Conservation (phyloP, 352 stramenopile species). For the Pythium brachiatum region DNA sequence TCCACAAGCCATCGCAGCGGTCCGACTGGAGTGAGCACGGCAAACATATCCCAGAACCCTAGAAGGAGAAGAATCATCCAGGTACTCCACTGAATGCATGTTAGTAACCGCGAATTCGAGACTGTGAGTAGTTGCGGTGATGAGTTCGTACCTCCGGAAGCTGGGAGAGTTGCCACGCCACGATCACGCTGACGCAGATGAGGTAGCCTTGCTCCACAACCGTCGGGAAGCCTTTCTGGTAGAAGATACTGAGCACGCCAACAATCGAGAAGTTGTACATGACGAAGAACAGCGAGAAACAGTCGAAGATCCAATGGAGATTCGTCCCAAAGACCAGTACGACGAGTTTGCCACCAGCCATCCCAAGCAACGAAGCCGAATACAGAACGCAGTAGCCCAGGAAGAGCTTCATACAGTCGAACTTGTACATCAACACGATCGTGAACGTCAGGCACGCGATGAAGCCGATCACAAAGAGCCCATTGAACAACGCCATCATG, state of each 20-base stretch:
- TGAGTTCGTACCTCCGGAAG: slow-evolving; percentile 89
- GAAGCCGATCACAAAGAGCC: slow-evolving; percentile 75
- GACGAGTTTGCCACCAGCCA: slow-evolving; percentile 73
- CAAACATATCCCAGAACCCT: slow-evolving; percentile 96
- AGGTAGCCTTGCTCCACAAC: slow-evolving; percentile 90
- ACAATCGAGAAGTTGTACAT: slow-evolving; percentile 91
- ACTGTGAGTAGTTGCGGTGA: not conserved
- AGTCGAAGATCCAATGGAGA: slow-evolving; percentile 53
- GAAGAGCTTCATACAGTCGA: slow-evolving; percentile 74
- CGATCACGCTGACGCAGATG: slow-evolving; percentile 91
- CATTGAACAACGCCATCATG: slow-evolving; percentile 67
- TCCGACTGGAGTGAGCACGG: slow-evolving; percentile 94
- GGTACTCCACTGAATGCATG: slow-evolving; percentile 57
- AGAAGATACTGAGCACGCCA: slow-evolving; percentile 85
- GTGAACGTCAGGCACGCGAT: slow-evolving; percentile 75
- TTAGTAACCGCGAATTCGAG: not conserved
- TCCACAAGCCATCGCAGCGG: slow-evolving; percentile 93
- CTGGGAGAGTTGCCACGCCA: slow-evolving; percentile 95
- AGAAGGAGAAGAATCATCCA: slow-evolving; percentile 92
- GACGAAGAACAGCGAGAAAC: slow-evolving; percentile 51
- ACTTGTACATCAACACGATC: slow-evolving; percentile 85
- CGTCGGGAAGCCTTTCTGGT: slow-evolving; percentile 75
- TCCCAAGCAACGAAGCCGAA: slow-evolving; percentile 60
- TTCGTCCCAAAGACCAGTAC: slow-evolving; percentile 53
- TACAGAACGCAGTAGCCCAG: slow-evolving; percentile 77